These are phyloP conservation scores for Pleurotus eryngii DNA, from an alignment of 768 basidiomycete genomes.

Conservation along the genomic window DNA sequence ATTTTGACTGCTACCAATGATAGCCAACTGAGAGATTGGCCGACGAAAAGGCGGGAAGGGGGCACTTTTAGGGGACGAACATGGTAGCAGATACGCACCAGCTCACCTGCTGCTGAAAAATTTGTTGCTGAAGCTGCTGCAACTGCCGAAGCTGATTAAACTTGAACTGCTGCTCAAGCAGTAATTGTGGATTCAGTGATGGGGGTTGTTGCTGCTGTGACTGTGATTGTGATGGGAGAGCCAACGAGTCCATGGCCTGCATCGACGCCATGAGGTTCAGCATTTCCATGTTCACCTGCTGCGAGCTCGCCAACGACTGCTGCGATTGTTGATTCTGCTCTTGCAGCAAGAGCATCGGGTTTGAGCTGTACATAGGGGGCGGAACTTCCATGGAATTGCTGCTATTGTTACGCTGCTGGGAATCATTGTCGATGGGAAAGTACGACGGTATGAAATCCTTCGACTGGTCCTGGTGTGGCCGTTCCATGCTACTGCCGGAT, in stretches of 20 bases:
- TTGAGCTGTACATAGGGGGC: slow-evolving; percentile 4
- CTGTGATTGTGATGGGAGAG: slow-evolving; percentile 10
- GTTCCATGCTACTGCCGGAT: slow-evolving; percentile 7
- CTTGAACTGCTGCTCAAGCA: slow-evolving; percentile 77
- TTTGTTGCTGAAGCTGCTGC: slow-evolving; percentile 78
- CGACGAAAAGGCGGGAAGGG: slow-evolving; percentile 43
- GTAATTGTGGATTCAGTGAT: slow-evolving; percentile 40
- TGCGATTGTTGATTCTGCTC: neutral
- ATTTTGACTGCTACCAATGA: slow-evolving; percentile 17
- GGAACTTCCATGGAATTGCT: neutral
- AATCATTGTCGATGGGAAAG: slow-evolving; percentile 7
- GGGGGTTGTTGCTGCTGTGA: slow-evolving; percentile 13
- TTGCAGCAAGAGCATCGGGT: neutral
- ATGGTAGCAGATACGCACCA: neutral
- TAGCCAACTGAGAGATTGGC: slow-evolving; percentile 13
- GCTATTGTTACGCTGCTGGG: neutral
- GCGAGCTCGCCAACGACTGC: slow-evolving; percentile 14
- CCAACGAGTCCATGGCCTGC: slow-evolving; percentile 37
- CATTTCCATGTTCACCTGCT: slow-evolving; percentile 47
- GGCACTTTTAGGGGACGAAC: slow-evolving; percentile 1
- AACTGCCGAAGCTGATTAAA: slow-evolving; percentile 74
- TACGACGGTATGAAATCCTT: slow-evolving; percentile 10
- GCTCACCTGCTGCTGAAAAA: slow-evolving; percentile 85
- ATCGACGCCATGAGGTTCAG: slow-evolving; percentile 46
- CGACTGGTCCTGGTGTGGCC: slow-evolving; percentile 8